phyloP scores from a whole-genome alignment of 495 filamentous ascomycete species.

The Astrothelium subdiscretum region DNA sequence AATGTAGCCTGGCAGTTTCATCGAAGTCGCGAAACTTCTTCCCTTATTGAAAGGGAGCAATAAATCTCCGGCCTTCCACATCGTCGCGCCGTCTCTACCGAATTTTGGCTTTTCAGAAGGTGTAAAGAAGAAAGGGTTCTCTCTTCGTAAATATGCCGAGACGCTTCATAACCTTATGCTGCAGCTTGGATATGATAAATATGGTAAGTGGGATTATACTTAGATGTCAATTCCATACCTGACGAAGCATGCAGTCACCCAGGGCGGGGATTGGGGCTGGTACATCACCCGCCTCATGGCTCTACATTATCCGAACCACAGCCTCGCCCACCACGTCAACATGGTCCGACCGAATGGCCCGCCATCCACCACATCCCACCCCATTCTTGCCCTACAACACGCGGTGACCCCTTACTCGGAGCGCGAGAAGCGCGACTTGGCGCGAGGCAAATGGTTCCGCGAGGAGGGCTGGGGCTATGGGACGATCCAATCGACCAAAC shows the following conservation, averaged over 20 bases:
- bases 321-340: conserved; percentile 55
- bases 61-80: conserved; percentile 48
- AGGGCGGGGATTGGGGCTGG: conserved; percentile 60
- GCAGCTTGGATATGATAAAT: conserved; percentile 51
- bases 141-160: conserved; percentile 49
- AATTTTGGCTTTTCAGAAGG: conserved; percentile 59
- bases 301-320: conserved; percentile 42
- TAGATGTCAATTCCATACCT: too few species aligned
- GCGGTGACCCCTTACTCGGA: conserved; percentile 26
- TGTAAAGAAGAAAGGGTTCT: conserved; percentile 42
- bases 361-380: conserved; percentile 29
- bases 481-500: conserved; percentile 45
- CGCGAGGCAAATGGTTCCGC: conserved; percentile 39
- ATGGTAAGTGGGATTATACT: conserved; percentile 43
- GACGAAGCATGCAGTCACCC: conserved; percentile 36
- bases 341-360: conserved; percentile 33
- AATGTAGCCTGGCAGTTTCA: conserved; percentile 47
- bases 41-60: conserved; percentile 36
- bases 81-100: conserved; percentile 59
- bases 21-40: conserved; percentile 54
- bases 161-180: conserved; percentile 55
- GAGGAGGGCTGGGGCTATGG: conserved; percentile 46
- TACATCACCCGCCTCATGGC: conserved; percentile 49
- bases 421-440: conserved; percentile 15
- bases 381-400: conserved; percentile 34